Base-by-base conservation (phyloP, 2,329 filamentous ascomycete species). In the Trematosphaeria pertusa region DNA sequence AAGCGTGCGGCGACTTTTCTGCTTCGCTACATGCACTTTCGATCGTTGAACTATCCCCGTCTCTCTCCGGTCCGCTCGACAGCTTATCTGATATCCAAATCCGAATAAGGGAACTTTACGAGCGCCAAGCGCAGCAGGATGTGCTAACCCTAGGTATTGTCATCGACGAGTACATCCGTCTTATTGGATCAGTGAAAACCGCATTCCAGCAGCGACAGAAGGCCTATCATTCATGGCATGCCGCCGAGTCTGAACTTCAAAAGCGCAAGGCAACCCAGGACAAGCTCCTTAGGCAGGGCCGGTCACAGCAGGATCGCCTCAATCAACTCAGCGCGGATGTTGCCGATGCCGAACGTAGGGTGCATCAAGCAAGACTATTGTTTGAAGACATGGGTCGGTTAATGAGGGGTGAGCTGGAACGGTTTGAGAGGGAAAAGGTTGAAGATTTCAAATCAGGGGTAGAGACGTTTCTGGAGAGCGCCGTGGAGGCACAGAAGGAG, bases 371-470 rank as follows among this genome's bases (percentile, higher is more conserved):
- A 1, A 80, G 92, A 43, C 75, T 97, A 47, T 75, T 97, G 35
- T 99, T 99, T 64, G 94, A 99, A 58, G 94, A 99, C 66, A 97
- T 99, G 92, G 94, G 94, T 11, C 82, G 91, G 10, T 76, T 97
- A 66, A 94, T 99, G 91, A 85, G 91, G 50, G 81, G 81, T 26
- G 94, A 99, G 73, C 79, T 99, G 58, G 94, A 97, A 64, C 82
- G 92, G 14, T 99, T 99, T 65, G 94, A 99, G 76, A 84, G 84
- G 62, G 94, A 99, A 75, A 99, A 99, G 78, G 94, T 99, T 3
- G 94, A 99, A 70, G 94, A 99, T 70, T 99, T 99, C 74, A 99
- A 99, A 80, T 94, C 89, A 53, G 93, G 92, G 0, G 92, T 99
- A 2, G 94, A 99, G 77, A 99, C 94, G 1, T 99, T 96, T 74